phyloP scores from a whole-genome alignment of 1,139 yeast species.

The Kodamaea anthophila region DNA sequence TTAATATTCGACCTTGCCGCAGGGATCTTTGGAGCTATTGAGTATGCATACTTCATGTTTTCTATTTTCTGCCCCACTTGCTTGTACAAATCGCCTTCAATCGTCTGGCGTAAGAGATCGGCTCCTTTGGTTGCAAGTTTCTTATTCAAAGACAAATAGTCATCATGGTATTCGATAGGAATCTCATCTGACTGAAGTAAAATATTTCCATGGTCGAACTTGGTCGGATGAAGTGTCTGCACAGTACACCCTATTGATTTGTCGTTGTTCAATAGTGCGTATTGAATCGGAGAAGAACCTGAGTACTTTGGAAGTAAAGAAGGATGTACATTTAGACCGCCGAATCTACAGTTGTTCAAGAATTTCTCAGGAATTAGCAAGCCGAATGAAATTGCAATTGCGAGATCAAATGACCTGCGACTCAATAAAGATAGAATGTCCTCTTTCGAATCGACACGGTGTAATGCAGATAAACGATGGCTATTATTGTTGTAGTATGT shows the following conservation, averaged over 20 bases:
- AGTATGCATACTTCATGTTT: slow-evolving; percentile 25
- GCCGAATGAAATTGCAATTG: slow-evolving; percentile 90
- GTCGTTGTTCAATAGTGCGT: slow-evolving; percentile 64
- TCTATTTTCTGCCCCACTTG: slow-evolving; percentile 5
- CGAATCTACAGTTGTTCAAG: slow-evolving; percentile 42
- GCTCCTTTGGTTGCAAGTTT: slow-evolving; percentile 60
- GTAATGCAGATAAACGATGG: slow-evolving; percentile 31
- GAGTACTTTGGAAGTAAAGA: slow-evolving; percentile 75
- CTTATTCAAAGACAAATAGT: slow-evolving; percentile 34
- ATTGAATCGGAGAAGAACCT: slow-evolving; percentile 90
- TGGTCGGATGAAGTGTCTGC: slow-evolving; percentile 82
- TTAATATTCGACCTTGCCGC: slow-evolving; percentile 34
- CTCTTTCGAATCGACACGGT: slow-evolving; percentile 51
- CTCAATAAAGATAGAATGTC: slow-evolving; percentile 42
- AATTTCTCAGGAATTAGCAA: slow-evolving; percentile 62
- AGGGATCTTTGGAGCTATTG: slow-evolving; percentile 54
- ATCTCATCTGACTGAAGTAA: slow-evolving; percentile 51
- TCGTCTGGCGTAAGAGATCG: slow-evolving; percentile 40
- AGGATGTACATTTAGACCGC: slow-evolving; percentile 91
- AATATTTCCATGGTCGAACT: slow-evolving; percentile 76
- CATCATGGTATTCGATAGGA: slow-evolving; percentile 34
- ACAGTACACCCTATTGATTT: slow-evolving; percentile 73
- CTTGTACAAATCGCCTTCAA: slow-evolving; percentile 30
- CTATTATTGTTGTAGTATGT: slow-evolving; percentile 12
- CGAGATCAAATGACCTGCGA: slow-evolving; percentile 43